Conservation (phyloP, 2,329 filamentous ascomycete genomes). For the Pseudogymnoascus sp. region DNA sequence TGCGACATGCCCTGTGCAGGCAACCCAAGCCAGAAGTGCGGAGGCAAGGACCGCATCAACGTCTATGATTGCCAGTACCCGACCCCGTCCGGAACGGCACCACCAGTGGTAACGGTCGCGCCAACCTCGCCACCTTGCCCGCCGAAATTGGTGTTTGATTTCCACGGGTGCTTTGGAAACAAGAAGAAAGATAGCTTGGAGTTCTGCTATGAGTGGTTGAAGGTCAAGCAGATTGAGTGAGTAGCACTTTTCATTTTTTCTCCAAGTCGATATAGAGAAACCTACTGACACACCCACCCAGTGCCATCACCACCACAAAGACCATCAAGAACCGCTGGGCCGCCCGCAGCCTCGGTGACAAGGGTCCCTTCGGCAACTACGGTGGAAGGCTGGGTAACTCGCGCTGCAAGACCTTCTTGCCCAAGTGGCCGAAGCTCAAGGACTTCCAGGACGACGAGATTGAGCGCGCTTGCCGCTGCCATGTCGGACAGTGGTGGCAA, state of each 20-base stretch:
- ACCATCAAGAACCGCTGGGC: conserved; percentile 3
- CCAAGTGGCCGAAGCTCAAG: conserved; percentile 6
- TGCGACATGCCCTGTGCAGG: conserved; percentile 17
- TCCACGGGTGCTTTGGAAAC: background rate
- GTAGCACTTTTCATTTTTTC: background rate
- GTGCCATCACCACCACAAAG: background rate
- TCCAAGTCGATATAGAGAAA: background rate
- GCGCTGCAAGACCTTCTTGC: background rate
- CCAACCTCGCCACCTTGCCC: background rate
- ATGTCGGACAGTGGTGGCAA: conserved; percentile 3
- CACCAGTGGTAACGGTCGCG: background rate
- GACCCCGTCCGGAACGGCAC: background rate
- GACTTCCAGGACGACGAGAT: conserved; percentile 6
- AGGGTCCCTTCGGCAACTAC: background rate
- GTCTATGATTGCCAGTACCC: conserved; percentile 11
- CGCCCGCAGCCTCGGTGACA: background rate
- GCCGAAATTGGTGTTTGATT: background rate
- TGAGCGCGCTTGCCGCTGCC: background rate
- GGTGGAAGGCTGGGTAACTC: background rate
- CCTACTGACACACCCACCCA: background rate
- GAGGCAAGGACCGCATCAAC: conserved; percentile 13
- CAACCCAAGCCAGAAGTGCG: conserved; percentile 14
- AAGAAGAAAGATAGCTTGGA: background rate
- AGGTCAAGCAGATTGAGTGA: conserved; percentile 6
- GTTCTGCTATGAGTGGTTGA: background rate